Base-by-base conservation (phyloP, 2,329 filamentous ascomycete genomes). In the Rhynchosporium graminicola region DNA sequence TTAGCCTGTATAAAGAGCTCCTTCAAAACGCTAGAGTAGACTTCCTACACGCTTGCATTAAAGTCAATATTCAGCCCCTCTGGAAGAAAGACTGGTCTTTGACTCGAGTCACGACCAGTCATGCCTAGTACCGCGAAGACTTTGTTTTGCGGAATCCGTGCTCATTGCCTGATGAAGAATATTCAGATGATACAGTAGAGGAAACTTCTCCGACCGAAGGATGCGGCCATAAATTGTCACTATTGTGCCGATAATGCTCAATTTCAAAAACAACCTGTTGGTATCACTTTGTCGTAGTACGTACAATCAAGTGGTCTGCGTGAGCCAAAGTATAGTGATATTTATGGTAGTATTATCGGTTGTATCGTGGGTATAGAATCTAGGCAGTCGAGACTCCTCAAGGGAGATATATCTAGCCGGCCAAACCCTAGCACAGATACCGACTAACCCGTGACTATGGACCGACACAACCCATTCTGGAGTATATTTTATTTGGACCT, bases 1-100 rank as follows among this genome's bases (percentile, higher is more conserved):
- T 48, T 54, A 9, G 26, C 48, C n/a, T 13, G n/a, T 1, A 40
- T 6, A 15, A 63, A 31, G 9, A 63, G 10, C 9, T 38, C 36
- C 6, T 29, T 12, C 26, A 61, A 54, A 1, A 60, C 28, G 26
- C 58, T 57, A 1, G 58, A n/a, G 20, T 52, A 63, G 2, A 61
- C 54, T 43, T 61, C 58, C 40, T 60, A 29, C 8, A 63, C 58
- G 8, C 58, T 9, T 3, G 45, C 36, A 4, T 7, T 46, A 40
- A 61, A 63, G 40, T 63, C 57, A 2, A 64, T 42, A 13, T 58
- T 43, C 9, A 61, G 42, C 2, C 20, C n/a, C 15, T 20, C n/a
- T 3, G 26, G 9, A 4, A 20, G 43, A 7, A 26, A 2, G 3
- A 6, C 8, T 46, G 43, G 43, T 2, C 9, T 2, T 9, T 20